A percentile compares a stretch with the other conserved stretches of the same genome.
Conservation (phyloP, 2,329 filamentous ascomycete genomes). For the Hymenoscyphus infarciens region DNA sequence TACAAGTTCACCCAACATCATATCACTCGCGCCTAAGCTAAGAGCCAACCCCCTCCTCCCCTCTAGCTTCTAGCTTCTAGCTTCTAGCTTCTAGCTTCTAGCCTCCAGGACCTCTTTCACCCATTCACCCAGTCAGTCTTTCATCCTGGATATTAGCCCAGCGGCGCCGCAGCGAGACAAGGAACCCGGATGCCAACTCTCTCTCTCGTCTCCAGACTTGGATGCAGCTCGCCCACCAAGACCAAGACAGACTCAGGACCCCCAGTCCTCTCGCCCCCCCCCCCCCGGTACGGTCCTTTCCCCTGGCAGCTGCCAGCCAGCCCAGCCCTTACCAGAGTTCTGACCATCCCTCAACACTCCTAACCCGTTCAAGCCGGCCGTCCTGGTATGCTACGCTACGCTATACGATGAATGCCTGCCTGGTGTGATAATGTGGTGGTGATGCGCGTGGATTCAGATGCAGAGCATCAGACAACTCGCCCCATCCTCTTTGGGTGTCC, state of each 20-base stretch:
- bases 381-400: not conserved
- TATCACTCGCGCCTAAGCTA: not conserved
- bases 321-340: conserved; percentile 4
- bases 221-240: conserved; percentile 10
- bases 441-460: conserved; percentile 1
- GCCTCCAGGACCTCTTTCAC: not conserved
- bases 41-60: not conserved
- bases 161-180: not conserved
- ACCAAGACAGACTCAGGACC: not conserved
- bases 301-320: conserved; percentile 4
- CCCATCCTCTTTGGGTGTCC: too few species aligned
- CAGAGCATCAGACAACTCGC: not conserved
- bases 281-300: conserved; percentile 8
- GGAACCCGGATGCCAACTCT: conserved; percentile 4
- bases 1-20: not conserved
- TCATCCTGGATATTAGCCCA: not conserved
- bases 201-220: conserved; percentile 24
- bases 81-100: not conserved
- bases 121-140: not conserved
- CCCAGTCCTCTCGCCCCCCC: conserved; percentile 7
- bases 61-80: not conserved
- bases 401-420: not conserved
- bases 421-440: conserved; percentile 3
- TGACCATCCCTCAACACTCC: not conserved
- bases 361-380: not conserved